These are phyloP conservation scores for Pythium apleroticum DNA, from an alignment of 352 stramenopile genomes.

Conservation along the genomic window DNA sequence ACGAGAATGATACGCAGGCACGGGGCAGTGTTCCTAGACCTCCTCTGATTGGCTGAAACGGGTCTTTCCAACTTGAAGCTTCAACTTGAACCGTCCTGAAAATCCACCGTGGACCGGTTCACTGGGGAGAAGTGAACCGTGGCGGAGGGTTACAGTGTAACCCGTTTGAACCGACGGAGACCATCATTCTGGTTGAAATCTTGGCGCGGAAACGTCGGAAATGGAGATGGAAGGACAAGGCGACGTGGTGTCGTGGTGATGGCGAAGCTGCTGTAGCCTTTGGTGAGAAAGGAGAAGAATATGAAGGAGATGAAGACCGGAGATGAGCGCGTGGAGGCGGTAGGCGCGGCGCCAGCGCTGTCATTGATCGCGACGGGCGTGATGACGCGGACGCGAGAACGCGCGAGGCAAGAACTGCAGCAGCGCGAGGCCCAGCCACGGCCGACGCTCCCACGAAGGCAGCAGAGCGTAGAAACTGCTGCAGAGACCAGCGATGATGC, in stretches of 20 bases:
- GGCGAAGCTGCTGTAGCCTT: background rate
- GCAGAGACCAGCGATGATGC: background rate
- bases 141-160: background rate
- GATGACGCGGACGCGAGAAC: conserved; percentile 20
- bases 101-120: conserved; percentile 1
- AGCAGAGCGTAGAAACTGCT: background rate
- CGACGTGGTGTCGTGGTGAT: background rate
- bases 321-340: conserved; percentile 10
- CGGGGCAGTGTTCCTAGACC: conserved; percentile 6
- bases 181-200: conserved; percentile 6
- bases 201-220: background rate
- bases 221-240: background rate
- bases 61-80: conserved; percentile 24
- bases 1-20: conserved; percentile 5
- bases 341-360: background rate
- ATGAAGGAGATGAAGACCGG: background rate
- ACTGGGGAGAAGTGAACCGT: background rate
- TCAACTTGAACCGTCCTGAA: conserved; percentile 14
- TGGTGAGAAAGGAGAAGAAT: background rate
- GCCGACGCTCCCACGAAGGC: background rate
- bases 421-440: conserved; percentile 1
- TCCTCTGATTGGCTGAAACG: conserved; percentile 26
- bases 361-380: conserved; percentile 21
- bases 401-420: conserved; percentile 14
- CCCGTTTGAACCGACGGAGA: conserved; percentile 9